Evolutionary conservation across 1,284 basidiomycete species (phyloP).

Genomic region (Agroathelia rolfsii): DNA sequence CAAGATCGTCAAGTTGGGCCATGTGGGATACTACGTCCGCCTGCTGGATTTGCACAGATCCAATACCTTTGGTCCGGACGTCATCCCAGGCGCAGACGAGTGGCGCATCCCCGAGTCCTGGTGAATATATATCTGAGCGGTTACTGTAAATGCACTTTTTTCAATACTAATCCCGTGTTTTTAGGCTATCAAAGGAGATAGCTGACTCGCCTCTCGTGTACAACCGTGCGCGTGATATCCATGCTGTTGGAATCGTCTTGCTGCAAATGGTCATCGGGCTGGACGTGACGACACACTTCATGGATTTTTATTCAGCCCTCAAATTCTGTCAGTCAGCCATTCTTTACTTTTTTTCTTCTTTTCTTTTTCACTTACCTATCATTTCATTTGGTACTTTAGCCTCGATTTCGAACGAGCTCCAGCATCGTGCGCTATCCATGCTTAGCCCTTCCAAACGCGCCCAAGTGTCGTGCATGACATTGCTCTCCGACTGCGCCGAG

Average conservation of each 20-base stretch:
- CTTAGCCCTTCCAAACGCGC: conserved; percentile 45
- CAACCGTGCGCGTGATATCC: conserved; percentile 62
- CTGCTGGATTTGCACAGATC: conserved; percentile 66
- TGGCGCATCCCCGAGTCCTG: conserved; percentile 47
- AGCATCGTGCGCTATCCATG: conserved; percentile 46
- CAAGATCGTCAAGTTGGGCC: conserved; percentile 57
- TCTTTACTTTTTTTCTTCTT: conserved; percentile 1
- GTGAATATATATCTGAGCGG: conserved; percentile 23
- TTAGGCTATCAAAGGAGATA: conserved; percentile 57
- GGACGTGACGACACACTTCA: conserved; percentile 42
- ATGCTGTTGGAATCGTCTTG: conserved; percentile 62
- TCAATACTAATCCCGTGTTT: conserved; percentile 4
- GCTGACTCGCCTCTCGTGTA: conserved; percentile 63
- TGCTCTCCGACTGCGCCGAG: conserved; percentile 27
- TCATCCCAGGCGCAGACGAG: conserved; percentile 30
- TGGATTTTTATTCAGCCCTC: conserved; percentile 34
- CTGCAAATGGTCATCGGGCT: conserved; percentile 70
- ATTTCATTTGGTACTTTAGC: conserved; percentile 24
- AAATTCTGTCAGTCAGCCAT: conserved; percentile 26
- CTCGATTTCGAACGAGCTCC: conserved; percentile 37
- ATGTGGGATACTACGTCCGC: conserved; percentile 50
- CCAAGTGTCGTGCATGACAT: conserved; percentile 36
- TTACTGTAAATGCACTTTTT: neutral
- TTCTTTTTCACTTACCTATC: conserved; percentile 2
- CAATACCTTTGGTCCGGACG: conserved; percentile 48